phyloP scores from a whole-genome alignment of 371 early-diverging fungal species.

The Mucor plumbeus region DNA sequence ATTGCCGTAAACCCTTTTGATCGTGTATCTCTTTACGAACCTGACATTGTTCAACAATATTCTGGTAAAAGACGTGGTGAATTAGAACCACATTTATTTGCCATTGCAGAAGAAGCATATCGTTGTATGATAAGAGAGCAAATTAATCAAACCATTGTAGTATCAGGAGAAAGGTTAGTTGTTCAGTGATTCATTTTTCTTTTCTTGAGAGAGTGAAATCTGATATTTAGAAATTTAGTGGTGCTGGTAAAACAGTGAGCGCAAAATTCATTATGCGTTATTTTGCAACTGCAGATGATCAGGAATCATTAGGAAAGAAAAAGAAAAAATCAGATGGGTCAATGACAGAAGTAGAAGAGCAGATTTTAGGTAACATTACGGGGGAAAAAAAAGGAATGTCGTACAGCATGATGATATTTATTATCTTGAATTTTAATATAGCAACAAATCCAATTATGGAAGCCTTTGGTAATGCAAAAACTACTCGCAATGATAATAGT shows the following conservation, averaged over 20 bases:
- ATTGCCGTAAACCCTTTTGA: slow-evolving; percentile 98
- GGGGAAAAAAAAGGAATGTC: background rate
- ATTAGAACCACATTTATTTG: slow-evolving; percentile 98
- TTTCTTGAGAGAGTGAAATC: background rate
- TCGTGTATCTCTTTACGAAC: slow-evolving; percentile 84
- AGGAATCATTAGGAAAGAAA: slow-evolving; percentile 49
- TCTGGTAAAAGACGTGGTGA: slow-evolving; percentile 94
- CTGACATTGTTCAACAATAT: slow-evolving; percentile 85
- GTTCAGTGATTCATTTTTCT: background rate
- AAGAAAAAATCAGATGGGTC: slow-evolving; percentile 44
- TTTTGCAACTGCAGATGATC: slow-evolving; percentile 91
- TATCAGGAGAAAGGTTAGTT: slow-evolving; percentile 94
- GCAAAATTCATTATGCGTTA: slow-evolving; percentile 98
- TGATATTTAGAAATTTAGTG: slow-evolving; percentile 43
- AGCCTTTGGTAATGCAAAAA: slow-evolving; percentile 99
- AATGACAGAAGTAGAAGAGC: slow-evolving; percentile 83
- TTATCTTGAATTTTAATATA: slow-evolving; percentile 13
- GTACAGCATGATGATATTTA: slow-evolving; percentile 16
- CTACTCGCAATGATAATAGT: slow-evolving; percentile 98
- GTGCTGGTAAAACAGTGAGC: slow-evolving; percentile 96
- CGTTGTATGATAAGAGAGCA: slow-evolving; percentile 90
- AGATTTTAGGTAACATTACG: slow-evolving; percentile 62
- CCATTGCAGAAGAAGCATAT: slow-evolving; percentile 98
- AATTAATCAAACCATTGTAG: slow-evolving; percentile 97
- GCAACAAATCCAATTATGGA: slow-evolving; percentile 99